Evolutionary conservation across 2,329 filamentous ascomycete genomes (phyloP).

Genomic region (Simplicillium aogashimaense): DNA sequence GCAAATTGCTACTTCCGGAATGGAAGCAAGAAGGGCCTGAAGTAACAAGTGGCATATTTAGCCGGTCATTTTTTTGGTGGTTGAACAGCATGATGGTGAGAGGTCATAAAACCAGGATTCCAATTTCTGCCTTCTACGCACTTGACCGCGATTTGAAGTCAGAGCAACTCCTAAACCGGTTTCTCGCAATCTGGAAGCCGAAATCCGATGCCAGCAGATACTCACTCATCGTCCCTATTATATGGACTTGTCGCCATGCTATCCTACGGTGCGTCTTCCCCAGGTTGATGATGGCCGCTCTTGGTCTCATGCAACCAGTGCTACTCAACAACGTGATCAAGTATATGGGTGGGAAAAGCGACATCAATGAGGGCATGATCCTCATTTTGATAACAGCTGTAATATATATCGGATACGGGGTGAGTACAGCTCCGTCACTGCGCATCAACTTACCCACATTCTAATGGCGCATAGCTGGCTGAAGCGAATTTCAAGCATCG

Average conservation of each 20-base stretch:
- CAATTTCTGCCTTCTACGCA: background rate
- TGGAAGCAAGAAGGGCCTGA: background rate
- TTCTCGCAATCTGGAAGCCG: background rate
- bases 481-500: background rate
- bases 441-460: background rate
- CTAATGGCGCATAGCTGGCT: background rate
- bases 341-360: background rate
- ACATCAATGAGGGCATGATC: background rate
- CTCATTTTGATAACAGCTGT: background rate
- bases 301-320: background rate
- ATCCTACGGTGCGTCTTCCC: background rate
- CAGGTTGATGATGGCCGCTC: background rate
- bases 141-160: background rate
- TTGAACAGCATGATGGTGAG: background rate
- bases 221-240: background rate
- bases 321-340: background rate
- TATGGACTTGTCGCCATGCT: background rate
- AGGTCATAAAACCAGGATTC: background rate
- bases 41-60: background rate
- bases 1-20: background rate
- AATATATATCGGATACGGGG: background rate
- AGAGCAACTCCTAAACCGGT: too few relatives aligned
- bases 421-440: background rate
- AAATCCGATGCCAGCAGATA: background rate
- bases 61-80: background rate